Evolutionary conservation across 169 alveolate species (phyloP), one percentile per base, ranked within the genome.

Genomic region (Perkinsus olseni): DNA sequence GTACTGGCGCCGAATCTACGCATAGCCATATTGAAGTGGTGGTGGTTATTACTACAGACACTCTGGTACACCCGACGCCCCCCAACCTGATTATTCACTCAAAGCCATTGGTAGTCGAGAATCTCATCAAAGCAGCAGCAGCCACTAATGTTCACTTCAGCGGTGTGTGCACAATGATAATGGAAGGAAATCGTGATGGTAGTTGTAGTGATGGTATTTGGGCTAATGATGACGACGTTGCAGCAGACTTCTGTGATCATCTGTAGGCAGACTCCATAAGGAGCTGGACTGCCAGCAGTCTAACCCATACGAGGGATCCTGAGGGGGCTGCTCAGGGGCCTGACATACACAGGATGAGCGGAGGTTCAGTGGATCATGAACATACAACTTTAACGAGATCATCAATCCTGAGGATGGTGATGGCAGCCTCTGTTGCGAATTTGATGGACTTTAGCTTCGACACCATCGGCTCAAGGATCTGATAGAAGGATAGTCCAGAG

Each of bases 391-490:
- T 98, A 91, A 99, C 98, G 95, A 98, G 95, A 95, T 99, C 99
- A 94, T 99, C 99, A 92, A 99, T 98, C 90, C 99, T 96, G 91
- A 99, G 97, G 74, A 99, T 98, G 4, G 99, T 98, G 90, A 98
- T 97, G 21, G 99, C 99, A 4, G 99, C 99, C 94, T 99, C 99
- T 45, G 99, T 99, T 0, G 99, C 99, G 95, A 98, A 98, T 95
- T 98, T 97, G 82, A 98, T 62, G 34, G 82, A 62, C 82, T 62
- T 62, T 24, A 34, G 74, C 50, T 92, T 92, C 11, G 74, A 31
- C 31, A 39, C 39, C 40, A 74, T 92, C 28, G 45, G 74, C 74
- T 92, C 74, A 10, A n/a, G 74, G 11, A 92, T 92, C 36, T 92
- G 36, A 38, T 92, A 48, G 0, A 13, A 50, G 6, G 28, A 50